Conservation (phyloP, 805 yeast genomes). For the Trichomonascus vanleenenianus region DNA sequence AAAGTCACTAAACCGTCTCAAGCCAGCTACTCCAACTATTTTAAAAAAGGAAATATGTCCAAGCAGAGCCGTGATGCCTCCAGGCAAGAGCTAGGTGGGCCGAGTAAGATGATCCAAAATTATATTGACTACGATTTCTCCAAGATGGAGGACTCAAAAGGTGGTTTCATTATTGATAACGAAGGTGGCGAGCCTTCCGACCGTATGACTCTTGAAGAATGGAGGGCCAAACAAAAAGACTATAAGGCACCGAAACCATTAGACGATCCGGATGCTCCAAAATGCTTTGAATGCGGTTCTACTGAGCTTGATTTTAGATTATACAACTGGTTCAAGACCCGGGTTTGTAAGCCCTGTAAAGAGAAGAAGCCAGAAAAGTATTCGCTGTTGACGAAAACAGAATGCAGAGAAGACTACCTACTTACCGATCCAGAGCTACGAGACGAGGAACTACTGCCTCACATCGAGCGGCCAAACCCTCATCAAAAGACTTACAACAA, state of each 20-base stretch:
- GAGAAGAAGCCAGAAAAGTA: conserved; percentile 77
- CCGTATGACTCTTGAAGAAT: conserved; percentile 39
- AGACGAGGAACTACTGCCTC: conserved; percentile 58
- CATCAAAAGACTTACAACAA: conserved; percentile 81
- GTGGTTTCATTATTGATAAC: conserved; percentile 62
- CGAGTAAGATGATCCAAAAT: conserved; percentile 24
- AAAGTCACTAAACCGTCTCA: too few species aligned
- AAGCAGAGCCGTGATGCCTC: neutral
- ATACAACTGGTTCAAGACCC: conserved; percentile 55
- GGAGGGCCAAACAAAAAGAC: conserved; percentile 45
- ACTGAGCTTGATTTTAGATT: conserved; percentile 73
- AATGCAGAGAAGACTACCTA: conserved; percentile 85
- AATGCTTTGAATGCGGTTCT: conserved; percentile 76
- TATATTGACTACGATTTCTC: conserved; percentile 53
- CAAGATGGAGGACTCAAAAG: conserved; percentile 79
- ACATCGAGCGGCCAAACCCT: conserved; percentile 89
- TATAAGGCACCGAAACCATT: conserved; percentile 13
- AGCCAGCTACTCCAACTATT: too few species aligned
- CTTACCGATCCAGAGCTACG: conserved; percentile 87
- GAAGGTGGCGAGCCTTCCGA: conserved; percentile 26
- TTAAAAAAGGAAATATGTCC: too few species aligned
- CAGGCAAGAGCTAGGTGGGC: conserved; percentile 5
- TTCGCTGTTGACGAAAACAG: conserved; percentile 87
- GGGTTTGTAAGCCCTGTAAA: conserved; percentile 77
- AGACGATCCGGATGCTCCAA: conserved; percentile 66